Percentiles rank a stretch among this genome's conserved stretches.
Conservation (phyloP, 2,329 filamentous ascomycete species). For the Hypomyces rosellus region DNA sequence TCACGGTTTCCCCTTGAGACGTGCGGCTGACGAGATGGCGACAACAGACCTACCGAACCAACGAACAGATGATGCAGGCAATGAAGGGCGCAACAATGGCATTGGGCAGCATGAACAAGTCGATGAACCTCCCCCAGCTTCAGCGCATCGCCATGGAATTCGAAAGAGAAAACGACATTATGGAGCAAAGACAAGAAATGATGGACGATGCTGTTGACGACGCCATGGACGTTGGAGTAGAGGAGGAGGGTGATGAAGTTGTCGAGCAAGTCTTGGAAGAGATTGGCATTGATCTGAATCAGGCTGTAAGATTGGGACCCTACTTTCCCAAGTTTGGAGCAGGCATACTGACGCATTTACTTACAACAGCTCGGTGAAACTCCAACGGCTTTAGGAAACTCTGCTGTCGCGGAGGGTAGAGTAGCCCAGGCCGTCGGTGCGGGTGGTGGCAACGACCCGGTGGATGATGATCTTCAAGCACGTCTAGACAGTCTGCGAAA, state of each 20-base stretch:
- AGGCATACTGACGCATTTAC: conserved; percentile 5
- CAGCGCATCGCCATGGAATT: conserved; percentile 99
- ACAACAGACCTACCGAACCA: conserved; percentile 82
- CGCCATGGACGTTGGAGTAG: conserved; percentile 80
- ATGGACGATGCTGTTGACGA: conserved; percentile 99
- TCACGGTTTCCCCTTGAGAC: background rate
- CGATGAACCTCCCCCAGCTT: conserved; percentile 92
- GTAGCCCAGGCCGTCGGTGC: conserved; percentile 83
- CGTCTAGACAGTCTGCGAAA: conserved; percentile 78
- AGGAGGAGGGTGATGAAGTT: conserved; percentile 94
- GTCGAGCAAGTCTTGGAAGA: conserved; percentile 96
- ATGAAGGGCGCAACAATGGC: conserved; percentile 97
- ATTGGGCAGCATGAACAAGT: conserved; percentile 92
- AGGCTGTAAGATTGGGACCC: conserved; percentile 57
- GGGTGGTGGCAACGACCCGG: conserved; percentile 46
- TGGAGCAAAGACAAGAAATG: conserved; percentile 99
- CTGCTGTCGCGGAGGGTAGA: conserved; percentile 63
- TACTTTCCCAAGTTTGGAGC: background rate
- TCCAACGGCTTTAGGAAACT: conserved; percentile 73
- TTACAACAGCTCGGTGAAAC: conserved; percentile 75
- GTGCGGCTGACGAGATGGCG: conserved; percentile 11
- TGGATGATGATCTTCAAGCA: conserved; percentile 92
- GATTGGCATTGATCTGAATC: conserved; percentile 88
- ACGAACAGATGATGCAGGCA: conserved; percentile 99
- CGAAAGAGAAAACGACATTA: conserved; percentile 96